Base-by-base conservation (phyloP, 768 basidiomycete species). In the Mycena latifolia region DNA sequence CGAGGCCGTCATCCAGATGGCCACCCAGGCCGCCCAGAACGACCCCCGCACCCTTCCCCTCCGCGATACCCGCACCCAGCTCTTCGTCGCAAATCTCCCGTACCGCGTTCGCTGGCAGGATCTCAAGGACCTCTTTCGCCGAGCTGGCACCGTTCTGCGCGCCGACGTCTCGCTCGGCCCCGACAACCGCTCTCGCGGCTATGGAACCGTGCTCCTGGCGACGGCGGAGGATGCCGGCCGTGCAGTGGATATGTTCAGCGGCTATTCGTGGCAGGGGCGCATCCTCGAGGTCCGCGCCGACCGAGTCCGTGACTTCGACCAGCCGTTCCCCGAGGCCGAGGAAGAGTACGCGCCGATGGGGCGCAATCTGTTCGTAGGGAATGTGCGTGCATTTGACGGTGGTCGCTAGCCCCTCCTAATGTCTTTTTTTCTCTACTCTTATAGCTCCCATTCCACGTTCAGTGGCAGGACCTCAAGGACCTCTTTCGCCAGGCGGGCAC, bases 71-170 rank as follows among this genome's bases (percentile, higher is more conserved):
- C 86, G 97, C 57, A 96, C 96, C 0, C 96, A 98, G 80, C 85
- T 99, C 9, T 99, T 97, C 73, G 93, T 99, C 27, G 96, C 95
- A 67, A 99, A 99, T 78, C 88, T 99, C 27, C 98, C 98, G 0
- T 99, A 97, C 79, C 86, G 97, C 66, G 96, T 98, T 41, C 89
- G 98, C 60, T 99, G 98, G 98, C 98, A 99, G 81, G 98, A 99
- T 81, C 87, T 99, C 67, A 99, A 99, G 73, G 97, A 99, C 77
- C 88, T 99, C 56, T 98, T 99, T 78, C 89, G 97, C 39, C 92
- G 94, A 69, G 94, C 97, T 8, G 98, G 98, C 45, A 98, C 93
- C 29, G 90, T 96, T 68, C 81, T 94, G 39, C 85, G 92, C 53
- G 91, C 95, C 43, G 88, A 91, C 75, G 88, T 93, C 68, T 86